Percentiles rank a stretch among this genome's conserved stretches.
Evolutionary conservation across 2,329 filamentous ascomycete species (phyloP).

Genomic region (Epichloe typhina): DNA sequence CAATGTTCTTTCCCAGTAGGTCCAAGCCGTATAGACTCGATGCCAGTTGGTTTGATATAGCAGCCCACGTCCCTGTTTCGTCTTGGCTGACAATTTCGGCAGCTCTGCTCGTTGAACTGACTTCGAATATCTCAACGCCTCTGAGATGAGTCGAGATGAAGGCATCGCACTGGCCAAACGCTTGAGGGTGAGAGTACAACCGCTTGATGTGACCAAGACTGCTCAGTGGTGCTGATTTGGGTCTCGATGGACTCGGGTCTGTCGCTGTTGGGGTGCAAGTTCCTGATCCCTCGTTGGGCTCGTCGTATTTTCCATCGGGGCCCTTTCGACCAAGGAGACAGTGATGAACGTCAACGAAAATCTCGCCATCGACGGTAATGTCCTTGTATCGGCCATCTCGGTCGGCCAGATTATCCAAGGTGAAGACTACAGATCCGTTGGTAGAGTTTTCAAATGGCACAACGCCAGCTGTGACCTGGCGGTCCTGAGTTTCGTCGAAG

Average conservation of each 20-base stretch:
- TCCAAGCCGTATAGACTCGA: conserved; percentile 54
- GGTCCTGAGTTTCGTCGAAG: conserved; percentile 63
- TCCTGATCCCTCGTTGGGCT: conserved; percentile 24
- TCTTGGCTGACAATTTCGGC: conserved; percentile 61
- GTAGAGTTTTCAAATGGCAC: conserved; percentile 94
- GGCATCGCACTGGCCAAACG: conserved; percentile 75
- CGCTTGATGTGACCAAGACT: conserved; percentile 52
- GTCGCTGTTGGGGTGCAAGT: conserved; percentile 36
- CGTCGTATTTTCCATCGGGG: conserved; percentile 14
- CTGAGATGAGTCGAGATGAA: conserved; percentile 62
- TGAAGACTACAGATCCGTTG: conserved; percentile 84
- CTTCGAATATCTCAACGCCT: conserved; percentile 67
- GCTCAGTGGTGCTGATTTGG: conserved; percentile 32
- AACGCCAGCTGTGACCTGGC: conserved; percentile 55
- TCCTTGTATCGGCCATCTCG: conserved; percentile 48
- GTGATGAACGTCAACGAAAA: conserved; percentile 79
- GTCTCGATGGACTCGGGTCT: conserved; percentile 30
- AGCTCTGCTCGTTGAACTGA: conserved; percentile 72
- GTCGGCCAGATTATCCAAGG: conserved; percentile 79
- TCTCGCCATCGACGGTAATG: conserved; percentile 67
- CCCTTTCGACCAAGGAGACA: conserved; percentile 54
- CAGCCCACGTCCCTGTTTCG: conserved; percentile 49
- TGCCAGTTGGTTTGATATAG: conserved; percentile 66
- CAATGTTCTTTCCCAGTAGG: conserved; percentile 55
- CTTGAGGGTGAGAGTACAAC: conserved; percentile 89